These are phyloP conservation scores for Chrysosporium keratinophilum DNA, from an alignment of 2,329 filamentous ascomycete species.

Conservation along the genomic window DNA sequence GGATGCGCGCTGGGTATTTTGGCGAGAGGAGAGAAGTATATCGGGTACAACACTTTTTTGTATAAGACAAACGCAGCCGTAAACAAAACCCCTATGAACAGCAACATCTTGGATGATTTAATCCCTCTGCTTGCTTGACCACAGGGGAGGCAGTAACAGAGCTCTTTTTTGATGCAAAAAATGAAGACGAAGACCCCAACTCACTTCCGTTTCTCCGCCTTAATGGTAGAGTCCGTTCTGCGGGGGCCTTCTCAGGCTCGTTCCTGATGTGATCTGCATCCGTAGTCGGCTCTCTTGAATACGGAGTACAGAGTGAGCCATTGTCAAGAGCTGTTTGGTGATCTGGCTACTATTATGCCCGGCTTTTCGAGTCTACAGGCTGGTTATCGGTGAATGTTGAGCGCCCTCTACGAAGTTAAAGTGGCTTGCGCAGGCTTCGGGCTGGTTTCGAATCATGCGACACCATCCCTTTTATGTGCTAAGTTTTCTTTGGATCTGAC, in stretches of 20 bases:
- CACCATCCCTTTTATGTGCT: not conserved
- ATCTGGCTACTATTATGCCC: too few relatives aligned
- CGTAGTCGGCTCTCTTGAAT: not conserved
- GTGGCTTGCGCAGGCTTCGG: slow-evolving; percentile 5
- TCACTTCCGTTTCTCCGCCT: too few relatives aligned
- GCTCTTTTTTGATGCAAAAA: not conserved
- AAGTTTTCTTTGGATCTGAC: not conserved
- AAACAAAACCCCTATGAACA: not conserved
- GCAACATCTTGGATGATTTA: not conserved
- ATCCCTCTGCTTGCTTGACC: not conserved
- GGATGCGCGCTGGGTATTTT: slow-evolving; percentile 10
- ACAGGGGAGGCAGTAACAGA: not conserved
- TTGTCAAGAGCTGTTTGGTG: too few relatives aligned
- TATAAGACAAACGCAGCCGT: slow-evolving; percentile 1
- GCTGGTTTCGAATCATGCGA: not conserved
- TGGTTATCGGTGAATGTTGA: too few relatives aligned
- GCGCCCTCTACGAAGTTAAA: not conserved
- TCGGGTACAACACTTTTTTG: slow-evolving; percentile 2
- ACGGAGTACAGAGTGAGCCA: too few relatives aligned
- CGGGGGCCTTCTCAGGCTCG: not conserved
- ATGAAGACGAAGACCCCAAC: not conserved
- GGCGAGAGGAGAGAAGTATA: slow-evolving; percentile 10
- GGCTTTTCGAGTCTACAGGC: too few relatives aligned
- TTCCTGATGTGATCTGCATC: not conserved
- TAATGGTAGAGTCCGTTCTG: not conserved